These are phyloP conservation scores for Craspedostauros australis DNA, from an alignment of 108 stramenopile species.

Conservation along the genomic window DNA sequence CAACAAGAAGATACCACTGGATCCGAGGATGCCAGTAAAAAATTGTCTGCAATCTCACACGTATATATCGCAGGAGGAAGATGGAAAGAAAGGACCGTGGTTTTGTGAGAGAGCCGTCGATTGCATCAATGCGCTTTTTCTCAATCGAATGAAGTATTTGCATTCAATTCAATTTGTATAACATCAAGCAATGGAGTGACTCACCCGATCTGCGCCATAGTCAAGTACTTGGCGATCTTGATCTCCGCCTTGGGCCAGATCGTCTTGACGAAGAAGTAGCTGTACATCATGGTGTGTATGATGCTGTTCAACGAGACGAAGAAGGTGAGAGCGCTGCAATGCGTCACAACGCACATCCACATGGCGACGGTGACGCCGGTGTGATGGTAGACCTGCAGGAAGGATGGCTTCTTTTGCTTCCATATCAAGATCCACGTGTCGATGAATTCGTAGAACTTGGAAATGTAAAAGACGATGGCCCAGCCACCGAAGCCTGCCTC, in stretches of 20 bases:
- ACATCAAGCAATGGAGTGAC: too few species aligned
- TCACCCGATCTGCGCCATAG: slow-evolving; percentile 50
- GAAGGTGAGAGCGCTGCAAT: slow-evolving; percentile 27
- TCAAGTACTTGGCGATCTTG: slow-evolving; percentile 35
- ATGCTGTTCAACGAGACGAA: slow-evolving; percentile 39
- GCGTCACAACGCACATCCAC: slow-evolving; percentile 36
- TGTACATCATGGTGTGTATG: slow-evolving; percentile 56
- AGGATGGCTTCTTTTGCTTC: slow-evolving; percentile 27
- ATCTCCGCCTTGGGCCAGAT: slow-evolving; percentile 32
- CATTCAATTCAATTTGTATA: too few species aligned
- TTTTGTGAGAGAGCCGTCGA: too few species aligned
- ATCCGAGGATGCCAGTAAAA: slow-evolving; percentile 35
- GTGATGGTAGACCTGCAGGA: slow-evolving; percentile 50
- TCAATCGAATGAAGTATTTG: too few species aligned
- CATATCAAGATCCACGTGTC: slow-evolving; percentile 56
- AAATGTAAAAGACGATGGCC: slow-evolving; percentile 47
- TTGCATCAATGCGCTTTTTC: too few species aligned
- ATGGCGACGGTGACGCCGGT: slow-evolving; percentile 34
- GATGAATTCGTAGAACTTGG: slow-evolving; percentile 53
- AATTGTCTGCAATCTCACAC: too few species aligned
- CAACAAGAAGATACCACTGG: slow-evolving; percentile 19
- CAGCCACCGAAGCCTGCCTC: slow-evolving; percentile 41
- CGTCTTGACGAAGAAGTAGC: slow-evolving; percentile 49
- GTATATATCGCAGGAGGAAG: too few species aligned
- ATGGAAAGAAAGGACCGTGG: too few species aligned